Conservation (phyloP, 2,329 filamentous ascomycete genomes). For the Sclerotinia subarctica region DNA sequence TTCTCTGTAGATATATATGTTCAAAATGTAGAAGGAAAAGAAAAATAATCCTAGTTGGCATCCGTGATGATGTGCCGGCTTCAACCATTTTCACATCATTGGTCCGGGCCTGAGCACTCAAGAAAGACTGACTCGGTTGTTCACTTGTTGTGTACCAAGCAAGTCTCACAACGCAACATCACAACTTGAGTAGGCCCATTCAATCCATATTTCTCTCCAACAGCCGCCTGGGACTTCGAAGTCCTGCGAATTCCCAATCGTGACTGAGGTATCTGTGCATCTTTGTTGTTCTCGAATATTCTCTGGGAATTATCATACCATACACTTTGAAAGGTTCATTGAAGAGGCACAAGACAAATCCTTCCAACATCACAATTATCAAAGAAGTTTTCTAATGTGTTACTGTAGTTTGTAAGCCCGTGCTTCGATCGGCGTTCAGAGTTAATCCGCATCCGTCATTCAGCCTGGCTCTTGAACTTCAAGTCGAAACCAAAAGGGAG, state of each 20-base stretch:
- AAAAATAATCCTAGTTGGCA: not conserved
- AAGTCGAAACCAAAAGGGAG: not conserved
- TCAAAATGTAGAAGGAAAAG: not conserved
- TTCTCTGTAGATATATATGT: not conserved
- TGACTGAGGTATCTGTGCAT: not conserved
- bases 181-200: not conserved
- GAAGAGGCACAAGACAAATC: not conserved
- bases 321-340: not conserved
- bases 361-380: not conserved
- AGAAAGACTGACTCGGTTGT: slow-evolving; percentile 6
- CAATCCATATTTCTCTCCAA: not conserved
- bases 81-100: too few relatives aligned
- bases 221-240: not conserved
- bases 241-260: not conserved
- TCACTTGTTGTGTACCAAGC: not conserved
- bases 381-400: not conserved
- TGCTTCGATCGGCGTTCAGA: not conserved
- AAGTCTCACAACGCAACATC: not conserved
- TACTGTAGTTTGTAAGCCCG: not conserved
- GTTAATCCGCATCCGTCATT: not conserved
- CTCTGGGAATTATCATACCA: not conserved
- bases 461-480: slow-evolving; percentile 8
- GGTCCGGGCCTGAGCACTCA: not conserved
- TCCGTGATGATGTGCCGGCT: not conserved
- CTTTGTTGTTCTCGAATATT: slow-evolving; percentile 4